phyloP scores from a whole-genome alignment of 108 stramenopile species.

The Pseudonitzschia multistriata region DNA sequence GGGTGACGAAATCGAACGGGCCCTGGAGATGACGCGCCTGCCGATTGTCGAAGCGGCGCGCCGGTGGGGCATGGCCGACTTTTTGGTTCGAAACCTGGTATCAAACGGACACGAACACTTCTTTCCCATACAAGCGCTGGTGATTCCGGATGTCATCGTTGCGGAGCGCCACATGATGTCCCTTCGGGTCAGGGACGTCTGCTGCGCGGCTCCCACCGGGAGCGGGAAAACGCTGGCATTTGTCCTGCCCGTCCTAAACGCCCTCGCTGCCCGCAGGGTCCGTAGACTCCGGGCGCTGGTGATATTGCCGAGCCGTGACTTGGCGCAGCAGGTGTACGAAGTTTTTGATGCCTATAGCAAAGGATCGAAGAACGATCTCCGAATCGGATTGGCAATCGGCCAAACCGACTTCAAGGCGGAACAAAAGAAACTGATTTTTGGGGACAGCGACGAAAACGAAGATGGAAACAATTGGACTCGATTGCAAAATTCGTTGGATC shows the following conservation, averaged over 20 bases:
- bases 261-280: constrained; percentile 58
- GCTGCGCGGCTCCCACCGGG: constrained; percentile 89
- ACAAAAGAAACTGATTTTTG: constrained; percentile 54
- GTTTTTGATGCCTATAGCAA: constrained; percentile 79
- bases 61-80: constrained; percentile 67
- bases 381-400: constrained; percentile 88
- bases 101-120: constrained; percentile 69
- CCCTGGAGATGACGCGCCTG: constrained; percentile 56
- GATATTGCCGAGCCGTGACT: constrained; percentile 91
- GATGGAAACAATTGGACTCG: constrained; percentile 10
- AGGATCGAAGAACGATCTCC: constrained; percentile 58
- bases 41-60: constrained; percentile 65
- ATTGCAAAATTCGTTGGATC: constrained; percentile 35
- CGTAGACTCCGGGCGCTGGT: constrained; percentile 85
- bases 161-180: constrained; percentile 55
- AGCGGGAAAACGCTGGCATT: constrained; percentile 88
- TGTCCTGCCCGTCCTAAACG: constrained; percentile 80
- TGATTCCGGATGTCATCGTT: constrained; percentile 81
- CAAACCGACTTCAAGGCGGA: constrained; percentile 74
- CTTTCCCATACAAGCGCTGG: constrained; percentile 90
- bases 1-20: constrained; percentile 42
- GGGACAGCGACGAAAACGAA: constrained; percentile 11
- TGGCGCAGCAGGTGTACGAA: constrained; percentile 84
- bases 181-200: constrained; percentile 64
- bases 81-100: constrained; percentile 64